A percentile compares a stretch with the other conserved stretches of the same genome.
phyloP scores from a whole-genome alignment of 169 alveolate genomes.

The Theileria annulata region DNA sequence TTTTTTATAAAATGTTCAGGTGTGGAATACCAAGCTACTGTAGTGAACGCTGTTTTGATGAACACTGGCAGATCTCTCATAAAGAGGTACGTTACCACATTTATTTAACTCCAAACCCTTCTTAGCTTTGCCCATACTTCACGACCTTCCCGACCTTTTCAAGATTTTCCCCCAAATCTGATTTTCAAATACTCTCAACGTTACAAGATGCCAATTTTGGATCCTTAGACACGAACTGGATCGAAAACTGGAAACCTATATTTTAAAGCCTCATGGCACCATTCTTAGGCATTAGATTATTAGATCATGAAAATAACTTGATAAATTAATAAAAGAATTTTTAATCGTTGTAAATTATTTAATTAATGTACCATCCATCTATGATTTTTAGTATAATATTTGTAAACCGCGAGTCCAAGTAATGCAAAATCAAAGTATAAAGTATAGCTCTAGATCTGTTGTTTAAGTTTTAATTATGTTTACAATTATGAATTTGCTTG shows the following conservation, averaged over 20 bases:
- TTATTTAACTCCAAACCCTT: neutral
- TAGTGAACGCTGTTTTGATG: constrained; percentile 38
- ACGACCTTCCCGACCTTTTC: constrained; percentile 53
- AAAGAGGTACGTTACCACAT: constrained; percentile 28
- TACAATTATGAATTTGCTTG: neutral
- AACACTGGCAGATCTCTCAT: constrained; percentile 62
- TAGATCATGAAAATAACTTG: neutral
- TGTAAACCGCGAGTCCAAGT: neutral
- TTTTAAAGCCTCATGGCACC: neutral
- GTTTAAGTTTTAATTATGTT: neutral
- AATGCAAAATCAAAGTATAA: no score
- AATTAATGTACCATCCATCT: neutral
- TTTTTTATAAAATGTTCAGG: neutral
- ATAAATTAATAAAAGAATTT: no score
- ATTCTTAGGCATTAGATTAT: neutral
- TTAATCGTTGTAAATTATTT: neutral
- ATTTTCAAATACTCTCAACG: constrained; percentile 1
- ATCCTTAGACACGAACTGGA: neutral
- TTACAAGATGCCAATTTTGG: neutral
- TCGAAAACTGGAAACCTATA: constrained; percentile 6
- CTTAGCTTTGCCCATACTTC: constrained; percentile 45
- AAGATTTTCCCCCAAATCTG: constrained; percentile 11
- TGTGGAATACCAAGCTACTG: constrained; percentile 69
- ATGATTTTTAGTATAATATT: neutral
- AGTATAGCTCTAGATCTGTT: neutral